Conservation (phyloP, 2,329 filamentous ascomycete genomes). For the Penicillium sclerotiorum region DNA sequence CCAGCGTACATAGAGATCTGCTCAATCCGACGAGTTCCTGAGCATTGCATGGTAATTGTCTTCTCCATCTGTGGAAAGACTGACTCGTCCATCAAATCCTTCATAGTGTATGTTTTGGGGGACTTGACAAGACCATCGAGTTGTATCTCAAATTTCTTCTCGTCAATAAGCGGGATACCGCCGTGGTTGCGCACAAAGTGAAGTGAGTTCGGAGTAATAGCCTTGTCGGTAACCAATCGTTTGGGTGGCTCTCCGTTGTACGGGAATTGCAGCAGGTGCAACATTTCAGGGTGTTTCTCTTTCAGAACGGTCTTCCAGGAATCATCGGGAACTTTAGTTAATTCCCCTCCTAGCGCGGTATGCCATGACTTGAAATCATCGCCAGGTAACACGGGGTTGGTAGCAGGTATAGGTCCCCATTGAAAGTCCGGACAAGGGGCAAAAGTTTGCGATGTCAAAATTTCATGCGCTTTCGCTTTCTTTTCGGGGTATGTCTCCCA, state of each 20-base stretch:
- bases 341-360: slow-evolving; percentile 52
- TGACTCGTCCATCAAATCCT: slow-evolving; percentile 62
- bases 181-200: slow-evolving; percentile 74
- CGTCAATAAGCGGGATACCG: slow-evolving; percentile 67
- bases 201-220: slow-evolving; percentile 63
- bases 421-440: slow-evolving; percentile 57
- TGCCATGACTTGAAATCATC: slow-evolving; percentile 63
- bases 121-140: slow-evolving; percentile 65
- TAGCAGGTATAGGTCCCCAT: slow-evolving; percentile 56
- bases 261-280: slow-evolving; percentile 64
- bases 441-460: slow-evolving; percentile 58
- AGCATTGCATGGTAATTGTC: slow-evolving; percentile 67
- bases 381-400: slow-evolving; percentile 61
- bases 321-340: slow-evolving; percentile 57
- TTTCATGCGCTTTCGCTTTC: slow-evolving; percentile 60
- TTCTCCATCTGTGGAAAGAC: slow-evolving; percentile 63
- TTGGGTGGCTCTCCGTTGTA: slow-evolving; percentile 67
- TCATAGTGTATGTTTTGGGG: slow-evolving; percentile 59
- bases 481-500: slow-evolving; percentile 73
- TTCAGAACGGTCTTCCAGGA: slow-evolving; percentile 59
- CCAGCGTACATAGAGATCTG: slow-evolving; percentile 68
- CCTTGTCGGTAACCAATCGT: slow-evolving; percentile 56
- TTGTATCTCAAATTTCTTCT: slow-evolving; percentile 55
- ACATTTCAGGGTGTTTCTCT: slow-evolving; percentile 64
- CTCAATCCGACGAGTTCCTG: slow-evolving; percentile 69